Base-by-base conservation (phyloP, 1,284 basidiomycete genomes). In the Naganishia albida region DNA sequence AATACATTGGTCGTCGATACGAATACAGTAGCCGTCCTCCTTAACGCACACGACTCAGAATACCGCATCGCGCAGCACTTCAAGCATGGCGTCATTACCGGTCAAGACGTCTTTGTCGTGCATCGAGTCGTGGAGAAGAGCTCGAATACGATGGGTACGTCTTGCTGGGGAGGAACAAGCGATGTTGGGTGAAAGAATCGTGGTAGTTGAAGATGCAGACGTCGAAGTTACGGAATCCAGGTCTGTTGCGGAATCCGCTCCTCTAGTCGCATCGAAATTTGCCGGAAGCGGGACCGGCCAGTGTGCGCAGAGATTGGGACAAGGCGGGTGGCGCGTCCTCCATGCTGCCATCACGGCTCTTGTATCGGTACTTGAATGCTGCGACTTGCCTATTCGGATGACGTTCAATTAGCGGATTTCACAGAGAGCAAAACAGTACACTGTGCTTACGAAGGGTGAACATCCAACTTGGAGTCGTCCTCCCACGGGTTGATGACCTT, bases 291-390 rank as follows among this genome's bases (percentile, higher is more conserved):
- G 56, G 56, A 16, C 56, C 56, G 20, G 56, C 56, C 20, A 60
- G 34, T 26, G 48, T 44, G 15, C 56, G 56, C 46, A 60, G 30
- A 18, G 30, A 30, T 2, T 26, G 23, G 34, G 46, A 76, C 54
- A 77, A 53, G 38, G 72, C 72, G 10, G 78, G 78, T 48, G 72
- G 68, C 2, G 73, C 67, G 66, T 80, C 78, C 69, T 78, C 77
- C 68, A 72, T 75, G 71, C 73, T 72, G 23, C 78, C 78, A 18
- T 76, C 72, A 34, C 74, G 68, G 43, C 74, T 77, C 72, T 73
- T 73, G 75, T 80, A 75, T 67, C 78, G 72, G 74, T 78, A 80
- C 72, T 80, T 80, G 77, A 80, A 80, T 26, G 72, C 71, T 2
- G 78, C 78, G 54, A 75, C 73, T 63, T 71, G 68, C 42, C 74